Evolutionary conservation across 106 monocot species (phyloP), one percentile per base, ranked within the genome.

Genomic region (Platanthera zijinensis): DNA sequence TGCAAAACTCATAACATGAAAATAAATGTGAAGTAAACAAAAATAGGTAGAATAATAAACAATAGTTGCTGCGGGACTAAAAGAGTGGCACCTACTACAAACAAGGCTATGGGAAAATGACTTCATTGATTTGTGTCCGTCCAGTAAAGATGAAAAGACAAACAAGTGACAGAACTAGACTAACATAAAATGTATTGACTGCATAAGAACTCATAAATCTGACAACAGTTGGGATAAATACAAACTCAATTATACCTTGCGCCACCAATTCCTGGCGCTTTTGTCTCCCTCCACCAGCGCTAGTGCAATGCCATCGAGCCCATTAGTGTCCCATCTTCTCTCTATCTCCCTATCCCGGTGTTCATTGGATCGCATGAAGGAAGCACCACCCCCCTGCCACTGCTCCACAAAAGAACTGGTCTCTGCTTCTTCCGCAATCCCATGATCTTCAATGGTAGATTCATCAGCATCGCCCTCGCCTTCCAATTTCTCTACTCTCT

Each of bases 201-300:
- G 39, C 39, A 39, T 39, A 39, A 21, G 30, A 12, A 52, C 11
- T 74, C 52, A 54, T 22, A 28, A 6, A 48, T 51, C 50, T 21
- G 52, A 73, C 48, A 19, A 73, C 3, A 3, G 21, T 51, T 73
- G 51, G 52, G 10, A 51, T 39, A 62, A 62, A 14, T 15, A 45
- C 48, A 73, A 74, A 73, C n/a, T 6, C 13, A 32, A 45, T 19
- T 8, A 9, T 83, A 90, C 95, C 95, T 95, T 95, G 25, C 79
- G 87, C 95, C 92, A 86, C 95, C 95, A 95, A 81, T 92, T 95
- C 77, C 90, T 90, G 3, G 88, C 82, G 30, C 12, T 62, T 32
- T 80, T 81, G 67, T 95, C 95, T 18, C 83, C 83, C 74, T 92
- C 89, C 77, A 92, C 88, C 17, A 95, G 77, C 84, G 84, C 84